Evolutionary conservation across 345 rosid species (phyloP).

Genomic region (Schrenkiella parvula): DNA sequence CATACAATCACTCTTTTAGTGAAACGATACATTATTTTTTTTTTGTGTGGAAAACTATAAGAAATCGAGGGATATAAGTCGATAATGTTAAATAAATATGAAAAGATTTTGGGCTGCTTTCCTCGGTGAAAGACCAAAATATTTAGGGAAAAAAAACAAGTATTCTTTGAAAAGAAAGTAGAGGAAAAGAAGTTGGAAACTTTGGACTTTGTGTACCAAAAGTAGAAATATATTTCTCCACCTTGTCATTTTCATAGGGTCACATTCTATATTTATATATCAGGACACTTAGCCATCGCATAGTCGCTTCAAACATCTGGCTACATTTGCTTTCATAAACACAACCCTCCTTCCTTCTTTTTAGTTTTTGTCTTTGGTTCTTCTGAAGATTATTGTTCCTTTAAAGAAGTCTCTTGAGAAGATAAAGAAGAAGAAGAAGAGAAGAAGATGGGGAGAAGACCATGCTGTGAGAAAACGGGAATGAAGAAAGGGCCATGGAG

Average conservation of each 20-base stretch:
- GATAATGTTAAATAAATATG: too few relatives aligned
- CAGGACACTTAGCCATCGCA: slow-evolving; percentile 25
- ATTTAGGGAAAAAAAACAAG: neutral
- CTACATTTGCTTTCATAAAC: neutral
- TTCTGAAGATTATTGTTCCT: neutral
- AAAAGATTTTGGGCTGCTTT: neutral
- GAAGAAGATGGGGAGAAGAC: slow-evolving; percentile 31
- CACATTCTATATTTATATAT: slow-evolving; percentile 11
- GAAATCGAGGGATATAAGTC: neutral
- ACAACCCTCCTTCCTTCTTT: neutral
- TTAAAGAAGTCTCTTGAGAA: neutral
- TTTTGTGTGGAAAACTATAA: neutral
- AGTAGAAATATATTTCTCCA: neutral
- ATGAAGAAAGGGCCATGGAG: slow-evolving; percentile 40
- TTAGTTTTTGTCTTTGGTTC: neutral
- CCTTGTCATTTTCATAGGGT: slow-evolving; percentile 10
- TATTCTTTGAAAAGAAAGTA: neutral
- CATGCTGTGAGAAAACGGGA: slow-evolving; percentile 39
- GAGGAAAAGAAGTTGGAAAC: slow-evolving; percentile 7
- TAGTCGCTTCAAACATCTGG: slow-evolving; percentile 17
- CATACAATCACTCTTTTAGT: neutral
- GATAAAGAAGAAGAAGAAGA: too few relatives aligned
- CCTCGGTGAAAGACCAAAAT: neutral
- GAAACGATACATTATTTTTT: neutral
- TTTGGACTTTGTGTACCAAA: slow-evolving; percentile 16